Base-by-base conservation (phyloP, 2,329 filamentous ascomycete species). In the Ploettnerulaceae sp. region DNA sequence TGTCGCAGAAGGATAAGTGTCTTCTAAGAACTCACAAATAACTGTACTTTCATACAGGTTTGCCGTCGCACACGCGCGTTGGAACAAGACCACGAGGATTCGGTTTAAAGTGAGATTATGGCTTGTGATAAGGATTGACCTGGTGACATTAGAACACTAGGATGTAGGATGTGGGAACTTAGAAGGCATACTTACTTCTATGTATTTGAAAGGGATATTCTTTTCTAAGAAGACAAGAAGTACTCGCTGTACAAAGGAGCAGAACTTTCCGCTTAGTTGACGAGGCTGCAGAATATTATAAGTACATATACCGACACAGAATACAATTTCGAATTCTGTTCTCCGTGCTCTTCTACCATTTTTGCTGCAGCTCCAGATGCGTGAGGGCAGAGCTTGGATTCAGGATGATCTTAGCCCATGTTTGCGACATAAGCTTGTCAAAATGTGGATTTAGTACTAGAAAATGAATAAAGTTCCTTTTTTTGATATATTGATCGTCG, bases 21-120 rank as follows among this genome's bases (percentile, higher is more conserved):
- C 85, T 53, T 91, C 81, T 1, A 91, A 71, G 55, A 86, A 91
- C 62, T 89, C 84, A 65, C 80, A 82, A 28, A 91, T 73, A 36
- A 90, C 76, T 6, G 71, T 77, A 58, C 81, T 86, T 64, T 91
- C 85, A 57, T 85, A 89, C 5, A 90, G 83, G 78, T 60, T 79
- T 81, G 46, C 63, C 63, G 28, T 63, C 54, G 9, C 79, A 72
- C 1, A 67, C 73, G 1, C 90, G 71, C 0, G 85, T 89, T 0
- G 86, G 87, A 1, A 90, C 82, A 1, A 90, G 71, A 1, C 86
- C 86, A 9, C 84, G 77, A 0, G 86, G 86, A 60, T 91, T 91
- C 52, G 90, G 70, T 7, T 74, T 71, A 17, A 90, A 70, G 21
- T 89, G 81, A 1, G 76, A 79, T 3, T 76, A 66, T 0, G 78